Percentiles rank a stretch among this genome's conserved stretches.
Evolutionary conservation across 2,329 filamentous ascomycete genomes (phyloP).

Genomic region (Colletotrichum graminicola): DNA sequence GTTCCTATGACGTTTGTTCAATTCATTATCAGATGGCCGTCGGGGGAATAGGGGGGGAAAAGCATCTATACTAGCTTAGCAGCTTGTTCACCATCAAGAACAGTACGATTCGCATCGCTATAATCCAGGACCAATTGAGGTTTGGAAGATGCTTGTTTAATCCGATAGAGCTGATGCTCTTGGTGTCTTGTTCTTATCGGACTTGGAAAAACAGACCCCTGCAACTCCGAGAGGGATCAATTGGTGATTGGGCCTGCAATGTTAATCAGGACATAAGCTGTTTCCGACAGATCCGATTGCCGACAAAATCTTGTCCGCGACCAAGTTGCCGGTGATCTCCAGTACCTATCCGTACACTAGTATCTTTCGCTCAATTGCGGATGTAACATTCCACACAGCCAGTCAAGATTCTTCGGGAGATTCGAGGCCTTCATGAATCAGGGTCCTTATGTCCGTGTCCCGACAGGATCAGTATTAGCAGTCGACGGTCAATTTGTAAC

Average conservation of each 20-base stretch:
- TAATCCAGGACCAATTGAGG: neutral
- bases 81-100: neutral
- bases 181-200: neutral
- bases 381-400: neutral
- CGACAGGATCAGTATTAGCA: neutral
- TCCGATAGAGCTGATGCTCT: constrained; percentile 2
- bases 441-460: neutral
- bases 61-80: neutral
- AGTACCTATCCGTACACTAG: too few relatives aligned
- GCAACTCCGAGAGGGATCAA: constrained; percentile 24
- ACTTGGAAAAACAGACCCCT: constrained; percentile 15
- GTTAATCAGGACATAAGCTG: neutral
- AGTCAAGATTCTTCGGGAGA: neutral
- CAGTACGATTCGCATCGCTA: neutral
- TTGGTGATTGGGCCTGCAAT: constrained; percentile 1
- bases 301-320: constrained; percentile 1
- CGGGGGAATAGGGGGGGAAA: too few relatives aligned
- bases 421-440: neutral
- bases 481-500: neutral
- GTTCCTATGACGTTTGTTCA: neutral
- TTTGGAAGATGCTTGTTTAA: neutral
- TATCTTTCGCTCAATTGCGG: neutral
- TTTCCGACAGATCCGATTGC: constrained; percentile 1
- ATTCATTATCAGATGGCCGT: neutral
- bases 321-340: neutral